phyloP scores from a whole-genome alignment of 306 rosid genomes.

The Rosa rugosa region DNA sequence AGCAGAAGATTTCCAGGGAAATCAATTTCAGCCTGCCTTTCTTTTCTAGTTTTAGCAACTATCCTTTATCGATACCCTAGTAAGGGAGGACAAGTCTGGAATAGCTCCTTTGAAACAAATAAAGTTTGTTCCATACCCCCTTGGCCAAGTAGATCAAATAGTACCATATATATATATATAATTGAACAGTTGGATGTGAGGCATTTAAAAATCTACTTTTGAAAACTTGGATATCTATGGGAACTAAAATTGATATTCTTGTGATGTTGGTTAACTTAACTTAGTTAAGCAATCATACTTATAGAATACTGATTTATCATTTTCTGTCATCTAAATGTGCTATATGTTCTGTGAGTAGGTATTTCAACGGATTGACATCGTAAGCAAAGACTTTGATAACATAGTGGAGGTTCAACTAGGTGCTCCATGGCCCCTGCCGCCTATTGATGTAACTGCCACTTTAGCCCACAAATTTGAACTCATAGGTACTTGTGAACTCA shows the following conservation, averaged over 20 bases:
- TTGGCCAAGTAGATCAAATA: neutral
- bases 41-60: neutral
- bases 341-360: conserved; percentile 49
- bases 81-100: neutral
- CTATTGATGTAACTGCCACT: conserved; percentile 71
- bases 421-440: conserved; percentile 88
- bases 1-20: neutral
- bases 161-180: neutral
- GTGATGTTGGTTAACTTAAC: too few species aligned
- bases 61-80: neutral
- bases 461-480: conserved; percentile 96
- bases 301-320: neutral
- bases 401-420: conserved; percentile 85
- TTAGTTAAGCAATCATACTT: neutral
- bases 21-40: neutral
- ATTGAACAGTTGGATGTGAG: neutral
- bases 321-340: neutral
- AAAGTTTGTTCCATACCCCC: neutral
- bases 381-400: conserved; percentile 87
- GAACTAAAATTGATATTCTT: neutral
- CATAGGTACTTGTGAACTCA: conserved; percentile 41
- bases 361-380: conserved; percentile 80
- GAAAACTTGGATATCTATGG: neutral
- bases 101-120: neutral
- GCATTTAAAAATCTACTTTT: neutral